Conservation (phyloP, 352 stramenopile genomes). For the Discostella stelligera region DNA sequence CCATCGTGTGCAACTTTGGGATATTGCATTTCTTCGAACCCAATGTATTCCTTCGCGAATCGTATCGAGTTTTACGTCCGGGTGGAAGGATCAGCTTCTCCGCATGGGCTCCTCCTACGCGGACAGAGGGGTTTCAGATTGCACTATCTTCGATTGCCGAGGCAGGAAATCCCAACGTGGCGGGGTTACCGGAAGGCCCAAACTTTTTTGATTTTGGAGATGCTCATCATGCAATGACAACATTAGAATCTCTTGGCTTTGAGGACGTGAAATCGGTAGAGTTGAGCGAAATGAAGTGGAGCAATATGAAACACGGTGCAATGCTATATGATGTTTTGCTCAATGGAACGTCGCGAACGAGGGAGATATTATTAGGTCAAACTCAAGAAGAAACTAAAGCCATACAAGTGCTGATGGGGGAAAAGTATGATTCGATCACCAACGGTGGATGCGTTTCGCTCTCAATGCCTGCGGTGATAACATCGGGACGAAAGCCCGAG, state of each 20-base stretch:
- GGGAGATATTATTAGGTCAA: conserved; percentile 48
- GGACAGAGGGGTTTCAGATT: conserved; percentile 51
- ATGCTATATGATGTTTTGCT: conserved; percentile 50
- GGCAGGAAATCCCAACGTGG: conserved; percentile 55
- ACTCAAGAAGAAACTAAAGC: conserved; percentile 27
- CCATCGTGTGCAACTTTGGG: conserved; percentile 53
- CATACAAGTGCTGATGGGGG: conserved; percentile 34
- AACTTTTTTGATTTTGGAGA: conserved; percentile 60
- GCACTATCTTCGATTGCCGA: conserved; percentile 41
- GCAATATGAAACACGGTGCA: conserved; percentile 39
- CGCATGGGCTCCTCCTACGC: conserved; percentile 44
- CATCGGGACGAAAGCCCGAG: conserved; percentile 36
- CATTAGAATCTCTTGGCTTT: conserved; percentile 41
- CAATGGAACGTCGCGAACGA: conserved; percentile 52
- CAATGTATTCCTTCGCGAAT: conserved; percentile 45
- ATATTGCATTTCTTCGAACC: conserved; percentile 57
- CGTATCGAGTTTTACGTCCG: conserved; percentile 44
- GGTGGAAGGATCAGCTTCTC: conserved; percentile 54
- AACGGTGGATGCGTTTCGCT: conserved; percentile 31
- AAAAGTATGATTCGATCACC: conserved; percentile 47
- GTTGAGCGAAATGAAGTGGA: conserved; percentile 56
- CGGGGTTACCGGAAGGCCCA: conserved; percentile 44
- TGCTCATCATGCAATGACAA: conserved; percentile 52
- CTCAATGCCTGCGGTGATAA: conserved; percentile 45
- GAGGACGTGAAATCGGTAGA: conserved; percentile 35